phyloP scores from a whole-genome alignment of 2,329 filamentous ascomycete genomes.

The Pestalotiopsis sp. region DNA sequence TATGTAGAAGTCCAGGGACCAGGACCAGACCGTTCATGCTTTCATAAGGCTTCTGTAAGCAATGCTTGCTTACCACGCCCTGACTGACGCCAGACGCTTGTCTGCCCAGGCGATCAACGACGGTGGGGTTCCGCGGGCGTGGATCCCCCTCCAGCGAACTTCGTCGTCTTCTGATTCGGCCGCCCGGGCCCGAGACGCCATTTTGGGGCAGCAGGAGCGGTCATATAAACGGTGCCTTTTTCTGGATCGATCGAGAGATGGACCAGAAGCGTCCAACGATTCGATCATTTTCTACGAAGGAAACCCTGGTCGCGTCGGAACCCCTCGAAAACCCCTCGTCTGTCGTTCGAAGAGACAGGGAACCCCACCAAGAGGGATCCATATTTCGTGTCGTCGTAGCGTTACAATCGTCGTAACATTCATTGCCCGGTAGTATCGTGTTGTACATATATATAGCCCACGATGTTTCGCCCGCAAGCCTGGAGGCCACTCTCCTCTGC shows the following conservation, averaged over 20 bases:
- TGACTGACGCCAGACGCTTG: background rate
- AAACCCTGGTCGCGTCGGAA: background rate
- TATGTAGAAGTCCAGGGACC: too few species aligned
- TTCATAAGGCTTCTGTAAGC: background rate
- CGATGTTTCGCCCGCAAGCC: conserved; percentile 4
- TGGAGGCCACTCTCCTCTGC: background rate
- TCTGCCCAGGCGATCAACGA: too few species aligned
- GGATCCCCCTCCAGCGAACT: background rate
- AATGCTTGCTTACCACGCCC: background rate
- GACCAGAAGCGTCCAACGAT: background rate
- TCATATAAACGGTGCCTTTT: too few species aligned
- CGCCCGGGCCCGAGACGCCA: too few species aligned
- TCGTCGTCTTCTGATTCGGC: background rate
- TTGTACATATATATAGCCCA: conserved; percentile 9
- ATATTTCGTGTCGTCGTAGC: background rate
- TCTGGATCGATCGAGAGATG: too few species aligned
- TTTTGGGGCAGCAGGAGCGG: too few species aligned
- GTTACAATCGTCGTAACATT: background rate
- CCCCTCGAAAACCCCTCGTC: background rate
- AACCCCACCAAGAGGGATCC: background rate
- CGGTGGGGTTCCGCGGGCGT: background rate
- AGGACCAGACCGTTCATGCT: background rate
- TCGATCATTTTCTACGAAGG: background rate
- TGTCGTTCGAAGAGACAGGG: background rate
- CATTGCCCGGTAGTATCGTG: background rate